Conservation (phyloP, 768 basidiomycete species). For the Crucibulum laeve region DNA sequence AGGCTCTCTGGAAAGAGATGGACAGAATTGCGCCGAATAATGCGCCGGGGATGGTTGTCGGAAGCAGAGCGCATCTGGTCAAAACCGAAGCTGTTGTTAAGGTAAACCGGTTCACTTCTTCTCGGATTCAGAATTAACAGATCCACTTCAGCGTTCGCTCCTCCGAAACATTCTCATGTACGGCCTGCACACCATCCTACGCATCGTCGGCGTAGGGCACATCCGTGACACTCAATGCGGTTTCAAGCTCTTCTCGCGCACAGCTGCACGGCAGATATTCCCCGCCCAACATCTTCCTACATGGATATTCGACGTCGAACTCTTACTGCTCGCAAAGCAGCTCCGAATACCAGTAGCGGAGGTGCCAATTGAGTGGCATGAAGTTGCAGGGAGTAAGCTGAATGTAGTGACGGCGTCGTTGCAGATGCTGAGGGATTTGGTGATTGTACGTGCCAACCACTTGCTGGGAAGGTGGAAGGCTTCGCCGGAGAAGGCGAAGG, state of each 20-base stretch:
- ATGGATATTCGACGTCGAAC: constrained; percentile 97
- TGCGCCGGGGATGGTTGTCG: constrained; percentile 67
- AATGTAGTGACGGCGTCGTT: constrained; percentile 80
- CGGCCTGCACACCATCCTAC: constrained; percentile 83
- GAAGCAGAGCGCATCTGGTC: constrained; percentile 91
- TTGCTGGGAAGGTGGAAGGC: constrained; percentile 72
- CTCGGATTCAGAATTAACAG: not conserved
- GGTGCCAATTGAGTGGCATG: constrained; percentile 90
- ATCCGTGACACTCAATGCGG: constrained; percentile 96
- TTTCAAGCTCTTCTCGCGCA: constrained; percentile 91
- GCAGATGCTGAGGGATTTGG: constrained; percentile 85
- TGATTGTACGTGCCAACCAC: constrained; percentile 82
- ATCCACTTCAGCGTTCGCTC: constrained; percentile 65
- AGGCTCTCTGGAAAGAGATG: constrained; percentile 73
- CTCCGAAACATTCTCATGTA: constrained; percentile 94
- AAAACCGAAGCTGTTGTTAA: constrained; percentile 92
- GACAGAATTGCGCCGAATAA: constrained; percentile 50
- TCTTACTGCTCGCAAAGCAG: constrained; percentile 80
- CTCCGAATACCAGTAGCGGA: constrained; percentile 76
- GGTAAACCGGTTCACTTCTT: constrained; percentile 34
- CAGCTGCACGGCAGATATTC: constrained; percentile 78
- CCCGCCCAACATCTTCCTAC: constrained; percentile 82
- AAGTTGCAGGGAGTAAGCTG: constrained; percentile 90
- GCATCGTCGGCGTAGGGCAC: constrained; percentile 84
- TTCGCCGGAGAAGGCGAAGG: constrained; percentile 11